Evolutionary conservation across 1,284 basidiomycete species (phyloP), one percentile per base, ranked within the genome.

Genomic region (Vanrija humicola): DNA sequence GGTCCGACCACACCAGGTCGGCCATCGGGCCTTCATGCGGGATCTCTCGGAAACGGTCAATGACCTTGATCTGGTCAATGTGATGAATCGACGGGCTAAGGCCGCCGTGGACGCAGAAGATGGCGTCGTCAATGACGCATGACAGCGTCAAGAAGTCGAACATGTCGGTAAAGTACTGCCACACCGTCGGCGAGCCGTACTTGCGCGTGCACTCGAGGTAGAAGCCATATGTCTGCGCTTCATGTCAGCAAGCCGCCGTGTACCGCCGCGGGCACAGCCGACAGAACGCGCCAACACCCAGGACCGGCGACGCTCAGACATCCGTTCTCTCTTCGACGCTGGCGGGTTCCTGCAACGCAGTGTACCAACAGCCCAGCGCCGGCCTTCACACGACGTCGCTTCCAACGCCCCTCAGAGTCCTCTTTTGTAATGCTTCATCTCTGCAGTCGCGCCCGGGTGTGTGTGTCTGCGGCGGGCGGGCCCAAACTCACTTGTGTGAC

Each of bases 101-200:
- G 88, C 92, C 95, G 65, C 95, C 95, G 68, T 99, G 95, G 3
- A 99, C 95, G 70, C 96, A 99, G 75, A 99, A 98, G 81, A 99
- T 98, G 69, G 87, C 88, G 80, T 98, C 91, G 79, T 99, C 96
- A 69, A 99, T 98, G 58, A 99, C 95, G 55, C 96, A 94, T 38
- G 90, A 93, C 49, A 99, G 81, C 7, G 96, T 98, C 63, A 99
- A 79, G 78, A 95, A 98, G 81, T 99, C 96, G 77, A 99, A 99
- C 96, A 99, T 98, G 79, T 99, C 96, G 58, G 96, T 98, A 72
- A 98, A 98, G 77, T 98, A 98, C 39, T 91, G 94, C 96, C 96
- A 99, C 40, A 98, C 95, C 66, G 90, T 89, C 25, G 93, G 86
- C 3, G 89, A 88, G 55, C 94, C 95, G 71, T 99, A 99, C 79